These are phyloP conservation scores for Lotus japonicus DNA, from an alignment of 306 rosid species.

Conservation along the genomic window DNA sequence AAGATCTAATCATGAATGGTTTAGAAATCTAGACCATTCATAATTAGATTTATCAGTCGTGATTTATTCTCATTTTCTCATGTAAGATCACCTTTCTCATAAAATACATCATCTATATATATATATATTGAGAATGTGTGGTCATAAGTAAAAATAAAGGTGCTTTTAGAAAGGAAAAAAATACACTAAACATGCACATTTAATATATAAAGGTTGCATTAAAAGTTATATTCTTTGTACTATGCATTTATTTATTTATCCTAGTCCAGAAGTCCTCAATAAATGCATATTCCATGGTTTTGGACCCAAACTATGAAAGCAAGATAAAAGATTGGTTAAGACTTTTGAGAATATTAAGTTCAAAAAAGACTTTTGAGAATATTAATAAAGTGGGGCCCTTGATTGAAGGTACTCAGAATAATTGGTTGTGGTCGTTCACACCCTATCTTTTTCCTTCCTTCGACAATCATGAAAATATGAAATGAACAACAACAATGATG, in stretches of 20 bases:
- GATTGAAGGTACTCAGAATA: not conserved
- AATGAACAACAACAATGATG: not conserved
- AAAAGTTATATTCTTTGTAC: not conserved
- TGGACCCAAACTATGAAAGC: not conserved
- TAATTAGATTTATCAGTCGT: too few species aligned
- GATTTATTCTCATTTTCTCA: too few species aligned
- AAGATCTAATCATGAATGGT: too few species aligned
- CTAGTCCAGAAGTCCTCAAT: not conserved
- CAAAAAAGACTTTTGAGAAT: too few species aligned
- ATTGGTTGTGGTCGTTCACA: conserved; percentile 5
- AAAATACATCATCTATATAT: too few species aligned
- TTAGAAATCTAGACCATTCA: too few species aligned
- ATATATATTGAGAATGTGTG: too few species aligned
- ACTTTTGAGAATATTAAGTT: too few species aligned
- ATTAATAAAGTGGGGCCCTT: conserved; percentile 1
- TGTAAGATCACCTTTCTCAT: too few species aligned
- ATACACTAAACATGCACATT: not conserved
- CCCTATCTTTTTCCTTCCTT: not conserved
- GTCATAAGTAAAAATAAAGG: too few species aligned
- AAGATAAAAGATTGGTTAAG: too few species aligned
- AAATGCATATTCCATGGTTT: not conserved
- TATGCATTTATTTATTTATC: not conserved
- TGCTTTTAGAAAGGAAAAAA: not conserved
- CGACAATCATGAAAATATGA: conserved; percentile 10
- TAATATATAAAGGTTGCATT: not conserved